phyloP scores from a whole-genome alignment of 2,329 filamentous ascomycete genomes.

The Penicillium sp. region DNA sequence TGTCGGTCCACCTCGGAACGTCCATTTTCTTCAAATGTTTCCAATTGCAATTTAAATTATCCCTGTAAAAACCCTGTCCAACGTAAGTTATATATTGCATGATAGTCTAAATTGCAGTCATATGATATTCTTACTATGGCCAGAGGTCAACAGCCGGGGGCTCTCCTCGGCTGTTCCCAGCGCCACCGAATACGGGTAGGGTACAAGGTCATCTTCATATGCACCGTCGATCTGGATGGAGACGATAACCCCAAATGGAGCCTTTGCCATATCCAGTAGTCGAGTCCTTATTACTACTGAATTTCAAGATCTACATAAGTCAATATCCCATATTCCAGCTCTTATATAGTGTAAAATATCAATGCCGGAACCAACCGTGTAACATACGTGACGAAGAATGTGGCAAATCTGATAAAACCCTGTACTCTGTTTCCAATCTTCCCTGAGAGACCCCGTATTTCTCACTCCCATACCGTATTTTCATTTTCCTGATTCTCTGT shows the following conservation, averaged over 20 bases:
- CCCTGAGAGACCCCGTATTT: not conserved
- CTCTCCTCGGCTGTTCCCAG: slow-evolving; percentile 1
- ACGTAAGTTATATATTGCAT: not conserved
- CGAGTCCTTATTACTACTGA: slow-evolving; percentile 6
- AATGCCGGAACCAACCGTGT: slow-evolving; percentile 5
- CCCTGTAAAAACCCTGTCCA: not conserved
- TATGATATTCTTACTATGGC: not conserved
- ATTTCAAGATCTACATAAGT: not conserved
- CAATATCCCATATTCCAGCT: not conserved
- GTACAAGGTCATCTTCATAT: slow-evolving; percentile 6
- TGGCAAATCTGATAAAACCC: slow-evolving; percentile 12
- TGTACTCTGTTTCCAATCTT: not conserved
- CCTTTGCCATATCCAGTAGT: slow-evolving; percentile 12
- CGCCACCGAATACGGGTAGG: not conserved
- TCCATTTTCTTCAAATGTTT: not conserved
- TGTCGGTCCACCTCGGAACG: not conserved
- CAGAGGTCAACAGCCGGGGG: not conserved
- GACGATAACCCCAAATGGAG: slow-evolving; percentile 9
- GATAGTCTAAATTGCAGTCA: not conserved
- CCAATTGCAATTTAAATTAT: not conserved
- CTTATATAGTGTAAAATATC: not conserved
- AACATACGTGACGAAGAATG: slow-evolving; percentile 8
- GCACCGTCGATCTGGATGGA: slow-evolving; percentile 22
- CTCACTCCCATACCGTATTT: slow-evolving; percentile 5
- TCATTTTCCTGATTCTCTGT: not conserved